phyloP scores from a whole-genome alignment of 2,329 filamentous ascomycete genomes.

The Clonostachys sp. region DNA sequence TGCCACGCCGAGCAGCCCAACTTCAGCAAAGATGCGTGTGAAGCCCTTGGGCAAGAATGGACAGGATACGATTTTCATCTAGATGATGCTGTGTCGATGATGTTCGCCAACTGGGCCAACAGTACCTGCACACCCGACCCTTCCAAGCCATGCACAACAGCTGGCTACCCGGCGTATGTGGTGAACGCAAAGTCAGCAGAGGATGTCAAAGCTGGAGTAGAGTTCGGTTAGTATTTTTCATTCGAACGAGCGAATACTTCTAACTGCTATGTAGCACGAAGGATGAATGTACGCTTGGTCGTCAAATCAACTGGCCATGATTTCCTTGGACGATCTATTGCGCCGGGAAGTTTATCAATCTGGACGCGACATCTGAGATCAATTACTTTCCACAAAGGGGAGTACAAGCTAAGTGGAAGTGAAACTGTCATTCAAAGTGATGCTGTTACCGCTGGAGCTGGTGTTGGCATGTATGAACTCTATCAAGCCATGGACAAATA shows the following conservation, averaged over 20 bases:
- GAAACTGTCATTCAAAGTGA: conserved; percentile 33
- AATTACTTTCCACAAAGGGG: conserved; percentile 26
- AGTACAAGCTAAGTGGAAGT: conserved; percentile 21
- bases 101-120: conserved; percentile 38
- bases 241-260: not conserved
- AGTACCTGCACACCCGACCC: conserved; percentile 42
- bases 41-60: conserved; percentile 12
- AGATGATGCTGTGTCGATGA: conserved; percentile 20
- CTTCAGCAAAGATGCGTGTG: conserved; percentile 21
- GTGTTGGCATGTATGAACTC: conserved; percentile 43
- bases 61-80: conserved; percentile 17
- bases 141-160: conserved; percentile 20
- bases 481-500: conserved; percentile 36
- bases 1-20: conserved; percentile 18
- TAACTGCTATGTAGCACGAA: conserved; percentile 21
- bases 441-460: conserved; percentile 48
- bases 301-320: conserved; percentile 38
- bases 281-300: conserved; percentile 33
- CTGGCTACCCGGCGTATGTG: conserved; percentile 27
- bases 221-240: conserved; percentile 29
- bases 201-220: conserved; percentile 24
- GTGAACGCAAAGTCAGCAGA: conserved; percentile 24
- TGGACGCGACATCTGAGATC: conserved; percentile 45
- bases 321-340: conserved; percentile 37
- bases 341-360: conserved; percentile 45